These are phyloP conservation scores for Biscutella laevigata DNA, from an alignment of 441 rosid species.

Conservation along the genomic window DNA sequence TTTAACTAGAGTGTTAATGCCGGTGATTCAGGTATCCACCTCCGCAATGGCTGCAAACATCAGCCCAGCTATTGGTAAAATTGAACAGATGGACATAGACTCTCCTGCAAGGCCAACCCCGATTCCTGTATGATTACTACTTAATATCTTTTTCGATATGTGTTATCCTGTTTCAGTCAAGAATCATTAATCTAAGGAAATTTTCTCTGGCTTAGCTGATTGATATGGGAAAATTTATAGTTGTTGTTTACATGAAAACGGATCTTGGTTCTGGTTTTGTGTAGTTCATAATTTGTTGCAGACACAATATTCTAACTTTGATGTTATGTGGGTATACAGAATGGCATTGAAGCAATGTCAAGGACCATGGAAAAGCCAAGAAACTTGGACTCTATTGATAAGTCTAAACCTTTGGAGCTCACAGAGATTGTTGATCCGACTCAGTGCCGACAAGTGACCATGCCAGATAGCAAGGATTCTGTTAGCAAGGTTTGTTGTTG, in stretches of 20 bases:
- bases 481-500: slow-evolving; percentile 20
- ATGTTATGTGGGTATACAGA: slow-evolving; percentile 15
- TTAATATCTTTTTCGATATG: neutral
- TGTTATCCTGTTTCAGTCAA: neutral
- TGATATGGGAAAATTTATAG: neutral
- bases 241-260: neutral
- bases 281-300: neutral
- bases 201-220: neutral
- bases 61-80: slow-evolving; percentile 7
- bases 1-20: neutral
- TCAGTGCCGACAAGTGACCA: slow-evolving; percentile 29
- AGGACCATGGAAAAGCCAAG: slow-evolving; percentile 27
- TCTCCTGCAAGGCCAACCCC: slow-evolving; percentile 11
- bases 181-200: neutral
- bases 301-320: neutral
- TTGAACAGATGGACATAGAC: slow-evolving; percentile 11
- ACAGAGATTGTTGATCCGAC: slow-evolving; percentile 24
- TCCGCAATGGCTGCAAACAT: neutral
- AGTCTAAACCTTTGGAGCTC: slow-evolving; percentile 23
- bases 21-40: neutral
- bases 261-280: neutral
- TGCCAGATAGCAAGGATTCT: slow-evolving; percentile 30
- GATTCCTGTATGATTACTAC: neutral
- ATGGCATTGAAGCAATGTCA: slow-evolving; percentile 28
- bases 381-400: slow-evolving; percentile 21